phyloP scores from a whole-genome alignment of 176 grass and related monocot species.

The Phyllostachys edulis region DNA sequence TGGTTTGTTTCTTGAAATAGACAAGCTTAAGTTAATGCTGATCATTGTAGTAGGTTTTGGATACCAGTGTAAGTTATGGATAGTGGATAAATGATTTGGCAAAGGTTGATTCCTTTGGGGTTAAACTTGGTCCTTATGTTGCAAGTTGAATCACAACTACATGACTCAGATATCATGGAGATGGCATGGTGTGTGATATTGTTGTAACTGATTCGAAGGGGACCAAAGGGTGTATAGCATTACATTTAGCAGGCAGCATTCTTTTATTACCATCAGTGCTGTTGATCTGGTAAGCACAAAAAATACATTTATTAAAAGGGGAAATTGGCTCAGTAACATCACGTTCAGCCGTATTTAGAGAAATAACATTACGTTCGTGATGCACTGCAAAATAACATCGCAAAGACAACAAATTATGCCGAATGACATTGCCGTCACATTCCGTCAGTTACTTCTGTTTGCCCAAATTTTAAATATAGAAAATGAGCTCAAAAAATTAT shows the following conservation, averaged over 20 bases:
- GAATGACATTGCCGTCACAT: too few relatives aligned
- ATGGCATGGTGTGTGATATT: background rate
- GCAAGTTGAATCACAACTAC: background rate
- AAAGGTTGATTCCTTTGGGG: background rate
- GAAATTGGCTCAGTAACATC: too few relatives aligned
- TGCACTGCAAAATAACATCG: too few relatives aligned
- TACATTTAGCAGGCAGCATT: background rate
- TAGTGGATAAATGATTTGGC: background rate
- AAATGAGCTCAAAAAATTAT: too few relatives aligned
- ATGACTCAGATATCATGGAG: background rate
- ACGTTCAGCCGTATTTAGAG: too few relatives aligned
- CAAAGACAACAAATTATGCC: too few relatives aligned
- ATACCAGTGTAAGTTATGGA: background rate
- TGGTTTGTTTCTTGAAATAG: background rate
- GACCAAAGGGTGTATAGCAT: background rate
- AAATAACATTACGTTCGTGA: too few relatives aligned
- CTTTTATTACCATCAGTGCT: background rate
- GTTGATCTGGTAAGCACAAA: background rate
- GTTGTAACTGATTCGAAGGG: background rate
- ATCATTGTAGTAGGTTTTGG: background rate
- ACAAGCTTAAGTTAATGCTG: constrained; percentile 1
- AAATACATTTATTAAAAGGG: background rate
- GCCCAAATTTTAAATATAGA: too few relatives aligned
- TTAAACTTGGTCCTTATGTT: constrained; percentile 19
- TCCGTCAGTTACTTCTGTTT: too few relatives aligned